Conservation (phyloP, 768 basidiomycete species). For the Candolleomyces efflorescens region DNA sequence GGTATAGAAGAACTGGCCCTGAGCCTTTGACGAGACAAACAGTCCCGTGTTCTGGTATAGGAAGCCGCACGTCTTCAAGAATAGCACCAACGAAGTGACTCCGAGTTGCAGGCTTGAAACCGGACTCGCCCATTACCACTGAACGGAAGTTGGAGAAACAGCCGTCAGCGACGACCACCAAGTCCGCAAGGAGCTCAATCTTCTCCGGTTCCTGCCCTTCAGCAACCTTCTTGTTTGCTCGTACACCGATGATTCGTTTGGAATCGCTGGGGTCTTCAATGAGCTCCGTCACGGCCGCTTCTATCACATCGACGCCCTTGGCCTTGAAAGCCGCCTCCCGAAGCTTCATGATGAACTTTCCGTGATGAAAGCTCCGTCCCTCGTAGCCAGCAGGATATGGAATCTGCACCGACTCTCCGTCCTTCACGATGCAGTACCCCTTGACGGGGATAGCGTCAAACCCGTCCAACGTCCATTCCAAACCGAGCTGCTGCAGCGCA, state of each 20-base stretch:
- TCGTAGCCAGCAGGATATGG: constrained; percentile 75
- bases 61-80: constrained; percentile 70
- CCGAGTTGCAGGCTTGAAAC: constrained; percentile 50
- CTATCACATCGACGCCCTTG: constrained; percentile 70
- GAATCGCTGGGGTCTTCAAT: constrained; percentile 46
- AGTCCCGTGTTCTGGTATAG: constrained; percentile 76
- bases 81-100: constrained; percentile 86
- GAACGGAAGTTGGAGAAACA: constrained; percentile 92
- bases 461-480: constrained; percentile 72
- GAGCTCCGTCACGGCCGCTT: constrained; percentile 79
- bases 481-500: constrained; percentile 71
- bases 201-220: constrained; percentile 22
- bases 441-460: constrained; percentile 81
- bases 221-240: constrained; percentile 43
- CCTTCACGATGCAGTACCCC: constrained; percentile 82
- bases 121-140: constrained; percentile 51
- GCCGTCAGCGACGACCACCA: constrained; percentile 90
- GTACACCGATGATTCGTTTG: constrained; percentile 61
- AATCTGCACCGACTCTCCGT: constrained; percentile 71
- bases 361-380: constrained; percentile 93
- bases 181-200: constrained; percentile 59
- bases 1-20: constrained; percentile 91
- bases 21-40: constrained; percentile 75
- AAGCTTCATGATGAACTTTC: constrained; percentile 78
- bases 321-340: constrained; percentile 60